Evolutionary conservation across 2,329 filamentous ascomycete genomes (phyloP).

Genomic region (Alternaria panax): DNA sequence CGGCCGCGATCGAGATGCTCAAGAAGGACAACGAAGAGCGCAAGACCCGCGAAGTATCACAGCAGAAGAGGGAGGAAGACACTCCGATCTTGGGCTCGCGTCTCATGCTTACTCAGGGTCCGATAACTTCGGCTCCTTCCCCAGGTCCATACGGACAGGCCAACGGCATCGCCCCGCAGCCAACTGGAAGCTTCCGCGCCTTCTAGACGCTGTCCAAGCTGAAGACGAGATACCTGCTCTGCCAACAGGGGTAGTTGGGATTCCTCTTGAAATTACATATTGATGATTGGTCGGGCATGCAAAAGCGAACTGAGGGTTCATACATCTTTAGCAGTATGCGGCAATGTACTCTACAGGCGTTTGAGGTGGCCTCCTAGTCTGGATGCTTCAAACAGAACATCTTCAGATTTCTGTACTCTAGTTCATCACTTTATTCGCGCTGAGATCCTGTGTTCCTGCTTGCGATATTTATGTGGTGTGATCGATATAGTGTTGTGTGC

Average conservation of each 20-base stretch:
- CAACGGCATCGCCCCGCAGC: constrained; percentile 89
- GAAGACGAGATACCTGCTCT: background rate
- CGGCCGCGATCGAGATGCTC: constrained; percentile 79
- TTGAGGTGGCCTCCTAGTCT: constrained; percentile 28
- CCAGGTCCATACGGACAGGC: constrained; percentile 77
- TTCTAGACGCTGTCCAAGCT: constrained; percentile 34
- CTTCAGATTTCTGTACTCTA: constrained; percentile 38
- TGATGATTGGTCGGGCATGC: constrained; percentile 32
- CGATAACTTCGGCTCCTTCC: constrained; percentile 64
- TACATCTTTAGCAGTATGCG: constrained; percentile 26
- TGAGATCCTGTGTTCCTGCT: background rate
- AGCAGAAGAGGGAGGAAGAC: constrained; percentile 90
- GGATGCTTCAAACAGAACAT: constrained; percentile 26
- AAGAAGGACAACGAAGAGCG: constrained; percentile 97
- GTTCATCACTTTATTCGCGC: constrained; percentile 24
- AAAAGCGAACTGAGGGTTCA: constrained; percentile 33
- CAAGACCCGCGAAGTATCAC: constrained; percentile 73
- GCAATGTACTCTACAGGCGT: constrained; percentile 44
- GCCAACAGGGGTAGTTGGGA: background rate
- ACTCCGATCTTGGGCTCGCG: constrained; percentile 91
- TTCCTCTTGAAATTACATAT: constrained; percentile 32
- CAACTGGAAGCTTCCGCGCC: constrained; percentile 68
- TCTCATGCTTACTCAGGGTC: constrained; percentile 95
- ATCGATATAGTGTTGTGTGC: background rate
- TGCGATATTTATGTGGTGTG: background rate